Base-by-base conservation (phyloP, 164 flowering plant genomes). In the Pachysandra terminalis region DNA sequence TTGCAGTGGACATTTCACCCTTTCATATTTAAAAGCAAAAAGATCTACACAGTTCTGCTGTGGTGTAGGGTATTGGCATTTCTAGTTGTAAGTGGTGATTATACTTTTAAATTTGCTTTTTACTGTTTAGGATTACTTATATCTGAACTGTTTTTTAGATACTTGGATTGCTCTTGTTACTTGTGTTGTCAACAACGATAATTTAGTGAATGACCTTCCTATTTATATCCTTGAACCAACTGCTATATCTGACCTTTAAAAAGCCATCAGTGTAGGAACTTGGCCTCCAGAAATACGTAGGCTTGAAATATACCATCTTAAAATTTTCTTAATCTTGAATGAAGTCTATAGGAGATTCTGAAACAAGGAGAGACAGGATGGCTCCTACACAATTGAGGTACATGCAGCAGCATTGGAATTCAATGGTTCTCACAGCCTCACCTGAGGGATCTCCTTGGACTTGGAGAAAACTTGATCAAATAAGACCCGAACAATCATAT, bases 1-100 rank as follows among this genome's bases (percentile, higher is more conserved):
- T 68, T 86, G 85, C 96, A 95, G 98, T 96, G 99, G 99, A 89
- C 95, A 40, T 96, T 96, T 73, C 93, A 93, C 83, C 99, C 99
- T 64, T 96, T 96, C 77, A 71, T 96, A 61, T 71, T 84, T 74
- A 90, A 96, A 81, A 90, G 81, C 85, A 96, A 96, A 82, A 91
- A 77, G 71, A 83, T 96, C 81, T 90, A 90, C 88, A 96, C 99
- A 32, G 99, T 96, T 45, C 83, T 91, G 25, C 54, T 96, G 12
- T 96, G 99, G 99, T 82, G 95, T 88, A 85, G 99, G 84, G 93
- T 96, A 70, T 87, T 96, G 64, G 96, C 98, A 65, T 93, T 88
- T 81, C 80, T 95, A 82, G 90, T 85, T 77, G 99, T 95, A 87
- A 92, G 98, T 89, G 23, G 7, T 24, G 9, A 22, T 32, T 37